phyloP scores from a whole-genome alignment of 352 stramenopile species.

The Nothophytophthora sp. region DNA sequence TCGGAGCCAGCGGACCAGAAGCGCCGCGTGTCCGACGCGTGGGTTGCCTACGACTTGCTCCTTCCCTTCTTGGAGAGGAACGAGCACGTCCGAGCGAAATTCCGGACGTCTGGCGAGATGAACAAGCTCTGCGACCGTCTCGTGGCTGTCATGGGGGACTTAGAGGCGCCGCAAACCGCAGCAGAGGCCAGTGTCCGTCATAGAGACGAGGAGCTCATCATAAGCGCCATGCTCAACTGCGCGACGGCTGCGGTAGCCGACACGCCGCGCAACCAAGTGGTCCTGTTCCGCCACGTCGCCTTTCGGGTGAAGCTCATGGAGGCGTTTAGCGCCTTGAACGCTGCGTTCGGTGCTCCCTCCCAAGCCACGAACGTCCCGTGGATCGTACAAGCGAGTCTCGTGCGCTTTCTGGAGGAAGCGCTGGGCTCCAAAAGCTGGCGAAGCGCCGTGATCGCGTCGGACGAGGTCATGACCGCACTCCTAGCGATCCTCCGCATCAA shows the following conservation, averaged over 20 bases:
- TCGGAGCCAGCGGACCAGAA: neutral
- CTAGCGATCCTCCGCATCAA: constrained; percentile 16
- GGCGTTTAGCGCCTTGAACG: constrained; percentile 5
- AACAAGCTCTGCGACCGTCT: constrained; percentile 45
- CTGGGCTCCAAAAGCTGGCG: constrained; percentile 66
- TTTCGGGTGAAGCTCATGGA: constrained; percentile 35
- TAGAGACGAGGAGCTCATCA: constrained; percentile 21
- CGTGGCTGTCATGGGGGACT: constrained; percentile 6
- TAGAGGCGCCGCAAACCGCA: neutral
- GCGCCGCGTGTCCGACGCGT: constrained; percentile 18
- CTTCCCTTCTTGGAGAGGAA: constrained; percentile 56
- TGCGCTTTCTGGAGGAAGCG: constrained; percentile 45
- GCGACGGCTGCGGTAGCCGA: constrained; percentile 28
- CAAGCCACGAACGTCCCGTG: neutral
- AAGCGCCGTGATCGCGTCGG: constrained; percentile 26
- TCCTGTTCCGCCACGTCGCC: constrained; percentile 37
- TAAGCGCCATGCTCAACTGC: constrained; percentile 51
- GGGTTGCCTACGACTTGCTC: constrained; percentile 52
- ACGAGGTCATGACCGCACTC: constrained; percentile 18
- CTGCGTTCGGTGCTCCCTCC: neutral
- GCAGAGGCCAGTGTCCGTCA: neutral
- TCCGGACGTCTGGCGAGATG: constrained; percentile 63
- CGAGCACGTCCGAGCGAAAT: constrained; percentile 36
- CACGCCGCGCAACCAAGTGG: constrained; percentile 60
- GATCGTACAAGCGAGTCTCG: constrained; percentile 31